phyloP scores from a whole-genome alignment of 2,329 filamentous ascomycete species.

The Pezizomycotina sp. region DNA sequence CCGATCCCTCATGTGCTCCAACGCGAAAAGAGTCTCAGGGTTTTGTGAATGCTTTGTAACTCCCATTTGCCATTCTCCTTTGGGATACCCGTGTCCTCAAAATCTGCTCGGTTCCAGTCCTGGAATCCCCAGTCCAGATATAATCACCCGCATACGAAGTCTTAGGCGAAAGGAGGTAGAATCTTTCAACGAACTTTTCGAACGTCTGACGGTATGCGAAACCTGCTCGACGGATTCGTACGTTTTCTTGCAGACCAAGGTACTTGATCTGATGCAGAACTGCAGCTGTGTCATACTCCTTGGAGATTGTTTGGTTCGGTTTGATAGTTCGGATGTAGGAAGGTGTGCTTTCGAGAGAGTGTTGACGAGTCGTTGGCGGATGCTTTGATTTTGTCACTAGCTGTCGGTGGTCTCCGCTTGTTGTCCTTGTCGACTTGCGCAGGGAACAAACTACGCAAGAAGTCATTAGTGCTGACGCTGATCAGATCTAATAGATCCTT shows the following conservation, averaged over 20 bases:
- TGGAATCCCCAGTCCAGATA: constrained; percentile 78
- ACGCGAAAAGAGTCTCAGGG: constrained; percentile 85
- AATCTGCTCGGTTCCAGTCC: constrained; percentile 79
- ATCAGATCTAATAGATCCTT: constrained; percentile 87
- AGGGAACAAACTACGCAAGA: constrained; percentile 79
- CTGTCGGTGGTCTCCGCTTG: constrained; percentile 79
- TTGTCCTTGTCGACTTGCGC: constrained; percentile 91
- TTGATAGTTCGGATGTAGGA: constrained; percentile 99
- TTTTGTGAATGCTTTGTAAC: constrained; percentile 95
- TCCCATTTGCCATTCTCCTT: constrained; percentile 93
- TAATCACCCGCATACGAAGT: constrained; percentile 95
- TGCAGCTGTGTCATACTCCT: constrained; percentile 79
- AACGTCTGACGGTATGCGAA: constrained; percentile 96
- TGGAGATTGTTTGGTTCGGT: constrained; percentile 96
- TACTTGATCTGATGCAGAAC: constrained; percentile 98
- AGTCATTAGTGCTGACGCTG: constrained; percentile 64
- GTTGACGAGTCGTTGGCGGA: constrained; percentile 91
- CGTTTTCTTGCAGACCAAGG: constrained; percentile 96
- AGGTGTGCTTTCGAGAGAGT: constrained; percentile 95
- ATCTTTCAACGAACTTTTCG: constrained; percentile 94
- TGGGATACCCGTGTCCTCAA: constrained; percentile 90
- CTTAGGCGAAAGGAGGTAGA: constrained; percentile 85
- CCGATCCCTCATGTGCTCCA: constrained; percentile 92
- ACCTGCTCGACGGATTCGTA: constrained; percentile 85
- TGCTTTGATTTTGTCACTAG: constrained; percentile 85